These are phyloP conservation scores for Fusarium chuoi DNA, from an alignment of 2,329 filamentous ascomycete species.

Conservation along the genomic window DNA sequence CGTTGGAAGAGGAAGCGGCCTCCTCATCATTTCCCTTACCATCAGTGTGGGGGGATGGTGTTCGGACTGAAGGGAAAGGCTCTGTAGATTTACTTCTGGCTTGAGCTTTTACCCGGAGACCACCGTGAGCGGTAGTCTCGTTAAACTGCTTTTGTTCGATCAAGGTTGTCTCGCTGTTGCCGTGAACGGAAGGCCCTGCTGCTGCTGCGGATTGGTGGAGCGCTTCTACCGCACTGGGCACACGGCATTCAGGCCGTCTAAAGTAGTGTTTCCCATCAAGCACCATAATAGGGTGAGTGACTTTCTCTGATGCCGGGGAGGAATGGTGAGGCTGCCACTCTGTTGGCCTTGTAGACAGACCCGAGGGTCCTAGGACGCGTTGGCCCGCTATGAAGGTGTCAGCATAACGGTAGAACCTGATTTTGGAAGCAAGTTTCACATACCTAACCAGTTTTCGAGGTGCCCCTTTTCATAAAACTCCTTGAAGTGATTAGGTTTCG, in stretches of 20 bases:
- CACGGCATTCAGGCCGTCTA: conserved; percentile 3
- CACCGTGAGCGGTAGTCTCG: not conserved
- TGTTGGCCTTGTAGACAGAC: conserved; percentile 45
- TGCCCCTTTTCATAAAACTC: conserved; percentile 40
- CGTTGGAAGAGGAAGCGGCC: not conserved
- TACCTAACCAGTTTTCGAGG: conserved; percentile 53
- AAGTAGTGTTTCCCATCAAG: conserved; percentile 44
- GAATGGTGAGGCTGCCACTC: conserved; percentile 29
- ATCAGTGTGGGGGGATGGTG: not conserved
- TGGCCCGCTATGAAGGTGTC: conserved; percentile 45
- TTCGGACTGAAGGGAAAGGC: not conserved
- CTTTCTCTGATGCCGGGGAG: conserved; percentile 33
- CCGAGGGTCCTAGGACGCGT: conserved; percentile 40
- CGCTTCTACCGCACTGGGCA: conserved; percentile 40
- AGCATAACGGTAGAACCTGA: conserved; percentile 1
- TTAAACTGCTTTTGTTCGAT: not conserved
- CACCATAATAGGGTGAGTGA: conserved; percentile 27
- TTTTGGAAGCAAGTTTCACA: conserved; percentile 1
- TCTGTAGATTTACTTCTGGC: conserved; percentile 19
- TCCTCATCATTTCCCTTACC: not conserved
- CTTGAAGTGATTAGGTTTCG: conserved; percentile 42
- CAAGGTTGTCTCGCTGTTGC: not conserved
- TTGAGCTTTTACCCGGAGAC: not conserved
- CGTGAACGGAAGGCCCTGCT: conserved; percentile 32
- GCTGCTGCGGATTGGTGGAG: conserved; percentile 45